Conservation (phyloP, 768 basidiomycete species). For the Kwoniella bestiolae region DNA sequence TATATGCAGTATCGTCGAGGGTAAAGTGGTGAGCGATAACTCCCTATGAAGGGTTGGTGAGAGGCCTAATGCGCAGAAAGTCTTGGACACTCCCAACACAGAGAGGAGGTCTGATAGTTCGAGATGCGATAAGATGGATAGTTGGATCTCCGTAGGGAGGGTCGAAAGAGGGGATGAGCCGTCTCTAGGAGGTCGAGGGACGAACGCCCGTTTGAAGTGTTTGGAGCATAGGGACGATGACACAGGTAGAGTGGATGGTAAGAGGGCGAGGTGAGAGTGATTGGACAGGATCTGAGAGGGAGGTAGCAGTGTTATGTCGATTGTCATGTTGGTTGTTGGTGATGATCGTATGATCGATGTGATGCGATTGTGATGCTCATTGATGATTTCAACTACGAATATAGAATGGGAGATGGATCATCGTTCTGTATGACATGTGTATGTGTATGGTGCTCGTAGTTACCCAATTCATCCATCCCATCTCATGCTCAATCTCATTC, state of each 20-base stretch:
- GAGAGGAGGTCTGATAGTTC: constrained; percentile 30
- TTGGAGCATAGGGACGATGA: background rate
- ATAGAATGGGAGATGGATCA: too few relatives aligned
- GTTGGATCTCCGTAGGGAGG: constrained; percentile 39
- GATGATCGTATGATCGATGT: background rate
- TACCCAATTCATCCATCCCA: background rate
- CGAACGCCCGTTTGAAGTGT: background rate
- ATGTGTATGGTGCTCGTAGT: too few relatives aligned
- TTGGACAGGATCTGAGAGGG: constrained; percentile 33
- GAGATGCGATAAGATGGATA: constrained; percentile 30
- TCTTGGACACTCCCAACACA: constrained; percentile 12
- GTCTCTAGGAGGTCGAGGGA: constrained; percentile 26
- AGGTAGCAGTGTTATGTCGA: constrained; percentile 41
- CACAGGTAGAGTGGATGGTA: constrained; percentile 10
- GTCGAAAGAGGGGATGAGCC: constrained; percentile 28
- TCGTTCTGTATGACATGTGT: too few relatives aligned
- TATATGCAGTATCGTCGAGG: constrained; percentile 27
- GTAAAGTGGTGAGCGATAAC: constrained; percentile 30
- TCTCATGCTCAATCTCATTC: background rate
- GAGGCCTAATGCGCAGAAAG: constrained; percentile 19
- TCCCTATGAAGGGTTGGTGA: constrained; percentile 27
- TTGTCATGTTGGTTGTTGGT: constrained; percentile 3
- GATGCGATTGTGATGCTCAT: background rate
- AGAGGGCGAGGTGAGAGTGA: constrained; percentile 34
- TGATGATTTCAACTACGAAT: background rate